Conservation (phyloP, 352 stramenopile genomes). For the Globisporangium polare region DNA sequence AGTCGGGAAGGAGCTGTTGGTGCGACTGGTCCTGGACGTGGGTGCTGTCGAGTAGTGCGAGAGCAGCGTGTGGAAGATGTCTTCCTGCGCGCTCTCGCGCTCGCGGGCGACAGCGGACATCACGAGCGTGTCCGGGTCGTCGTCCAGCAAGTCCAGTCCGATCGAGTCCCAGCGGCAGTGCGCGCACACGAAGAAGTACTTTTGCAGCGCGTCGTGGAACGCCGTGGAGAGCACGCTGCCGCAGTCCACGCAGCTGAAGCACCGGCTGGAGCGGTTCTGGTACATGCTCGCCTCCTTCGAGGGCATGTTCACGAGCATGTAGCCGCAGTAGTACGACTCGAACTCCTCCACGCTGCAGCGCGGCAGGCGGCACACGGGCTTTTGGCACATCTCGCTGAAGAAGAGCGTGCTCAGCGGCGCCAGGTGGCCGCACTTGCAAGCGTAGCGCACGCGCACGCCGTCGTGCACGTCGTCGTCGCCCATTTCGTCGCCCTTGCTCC, state of each 20-base stretch:
- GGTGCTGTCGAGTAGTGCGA: conserved; percentile 40
- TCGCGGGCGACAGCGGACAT: conserved; percentile 77
- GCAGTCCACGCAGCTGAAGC: conserved; percentile 76
- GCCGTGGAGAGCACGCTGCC: conserved; percentile 62
- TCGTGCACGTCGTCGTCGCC: conserved; percentile 11
- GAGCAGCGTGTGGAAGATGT: conserved; percentile 70
- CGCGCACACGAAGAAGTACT: conserved; percentile 78
- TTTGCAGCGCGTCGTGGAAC: conserved; percentile 46
- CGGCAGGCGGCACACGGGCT: conserved; percentile 65
- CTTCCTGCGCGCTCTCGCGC: conserved; percentile 64
- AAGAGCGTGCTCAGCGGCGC: conserved; percentile 56
- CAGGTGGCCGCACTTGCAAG: conserved; percentile 67
- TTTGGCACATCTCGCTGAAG: conserved; percentile 75
- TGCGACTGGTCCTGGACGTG: conserved; percentile 11
- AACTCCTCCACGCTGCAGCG: conserved; percentile 82
- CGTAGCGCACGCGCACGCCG: conserved; percentile 57
- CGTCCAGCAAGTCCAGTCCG: conserved; percentile 51
- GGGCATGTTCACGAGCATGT: conserved; percentile 81
- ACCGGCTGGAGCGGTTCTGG: conserved; percentile 85
- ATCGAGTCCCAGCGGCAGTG: conserved; percentile 88
- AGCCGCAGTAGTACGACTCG: conserved; percentile 86
- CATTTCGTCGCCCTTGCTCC: conserved; percentile 7
- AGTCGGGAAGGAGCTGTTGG: conserved; percentile 14
- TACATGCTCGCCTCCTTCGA: conserved; percentile 85
- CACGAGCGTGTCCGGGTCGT: conserved; percentile 80